Base-by-base conservation (phyloP, 2,329 filamentous ascomycete genomes). In the Lasiodiplodia citricola region DNA sequence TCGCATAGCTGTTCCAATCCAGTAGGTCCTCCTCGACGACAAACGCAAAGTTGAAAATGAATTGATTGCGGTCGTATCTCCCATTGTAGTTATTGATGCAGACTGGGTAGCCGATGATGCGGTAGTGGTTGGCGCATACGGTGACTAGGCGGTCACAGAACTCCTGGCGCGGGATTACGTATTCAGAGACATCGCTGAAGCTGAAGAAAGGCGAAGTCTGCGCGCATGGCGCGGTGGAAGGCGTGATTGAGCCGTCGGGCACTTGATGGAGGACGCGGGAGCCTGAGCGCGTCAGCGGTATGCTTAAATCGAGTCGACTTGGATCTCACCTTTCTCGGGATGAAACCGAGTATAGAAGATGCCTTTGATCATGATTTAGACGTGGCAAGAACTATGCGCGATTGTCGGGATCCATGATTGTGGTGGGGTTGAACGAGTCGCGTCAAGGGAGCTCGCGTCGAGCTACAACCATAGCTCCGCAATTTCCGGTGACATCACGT, bases 21-120 rank as follows among this genome's bases (percentile, higher is more conserved):
- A 78, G 78, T 16, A 86, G 84, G 41, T 87, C 83, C 68, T 89
- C 87, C 63, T 91, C 87, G 62, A 97, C 85, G 35, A 97, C 91
- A 55, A 98, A 85, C 69, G 93, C 94, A 77, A 98, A 97, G 80
- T 98, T 98, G 87, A 98, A 99, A 77, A 97, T 97, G 84, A 97
- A 98, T 80, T 97, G 93, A 81, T 97, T 97, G 69, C 96, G 91
- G 76, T 91, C 89, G 77, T 98, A 97, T 73, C 91, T 91, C 67
- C 90, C 87, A 72, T 94, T 88, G 51, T 90, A 69, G 13, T 78
- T 73, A 64, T 91, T 89, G 76, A 98, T 93, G 77, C 93, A 95
- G 66, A 98, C 91, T 0, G 96, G 96, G 75, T 94, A 93, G 18
- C 94, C 93, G 41, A 99, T 86, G 67, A 99, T 89, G 69, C 90